Conservation (phyloP, 768 basidiomycete species). For the Amanita phalloides region DNA sequence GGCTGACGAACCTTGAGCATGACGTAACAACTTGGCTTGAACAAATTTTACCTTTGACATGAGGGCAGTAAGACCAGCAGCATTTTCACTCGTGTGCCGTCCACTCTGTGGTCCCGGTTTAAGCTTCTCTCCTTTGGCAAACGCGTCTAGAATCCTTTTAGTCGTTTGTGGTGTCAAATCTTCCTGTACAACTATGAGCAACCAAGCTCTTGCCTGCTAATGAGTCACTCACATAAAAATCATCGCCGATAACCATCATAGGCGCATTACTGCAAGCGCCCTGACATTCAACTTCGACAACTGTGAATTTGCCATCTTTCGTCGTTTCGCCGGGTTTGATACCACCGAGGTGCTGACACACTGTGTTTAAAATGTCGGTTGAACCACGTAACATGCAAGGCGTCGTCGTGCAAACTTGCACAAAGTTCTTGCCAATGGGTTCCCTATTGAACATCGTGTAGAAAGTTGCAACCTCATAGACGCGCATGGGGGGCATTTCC, state of each 20-base stretch:
- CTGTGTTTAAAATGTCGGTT: constrained; percentile 80
- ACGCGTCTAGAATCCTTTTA: constrained; percentile 69
- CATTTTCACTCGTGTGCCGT: constrained; percentile 85
- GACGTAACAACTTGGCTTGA: neutral
- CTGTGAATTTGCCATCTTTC: constrained; percentile 91
- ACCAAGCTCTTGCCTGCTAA: neutral
- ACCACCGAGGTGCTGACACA: constrained; percentile 72
- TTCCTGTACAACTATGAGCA: constrained; percentile 40
- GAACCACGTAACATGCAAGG: constrained; percentile 95
- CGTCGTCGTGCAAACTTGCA: constrained; percentile 98
- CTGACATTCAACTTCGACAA: constrained; percentile 97
- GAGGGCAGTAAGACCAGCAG: constrained; percentile 78
- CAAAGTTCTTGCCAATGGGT: constrained; percentile 88
- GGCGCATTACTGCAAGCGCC: constrained; percentile 98
- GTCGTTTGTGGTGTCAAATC: constrained; percentile 72
- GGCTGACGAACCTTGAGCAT: constrained; percentile 39
- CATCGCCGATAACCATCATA: constrained; percentile 93
- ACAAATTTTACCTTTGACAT: constrained; percentile 48
- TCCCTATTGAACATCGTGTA: constrained; percentile 99
- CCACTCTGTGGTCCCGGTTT: constrained; percentile 92
- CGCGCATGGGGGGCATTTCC: constrained; percentile 95
- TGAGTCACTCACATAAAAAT: constrained; percentile 72
- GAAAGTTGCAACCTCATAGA: constrained; percentile 98
- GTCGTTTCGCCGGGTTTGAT: constrained; percentile 90
- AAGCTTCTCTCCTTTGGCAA: constrained; percentile 75